Percentiles rank a stretch among this genome's conserved stretches.
Conservation (phyloP, 1,284 basidiomycete genomes). For the Earliella scabrosa region DNA sequence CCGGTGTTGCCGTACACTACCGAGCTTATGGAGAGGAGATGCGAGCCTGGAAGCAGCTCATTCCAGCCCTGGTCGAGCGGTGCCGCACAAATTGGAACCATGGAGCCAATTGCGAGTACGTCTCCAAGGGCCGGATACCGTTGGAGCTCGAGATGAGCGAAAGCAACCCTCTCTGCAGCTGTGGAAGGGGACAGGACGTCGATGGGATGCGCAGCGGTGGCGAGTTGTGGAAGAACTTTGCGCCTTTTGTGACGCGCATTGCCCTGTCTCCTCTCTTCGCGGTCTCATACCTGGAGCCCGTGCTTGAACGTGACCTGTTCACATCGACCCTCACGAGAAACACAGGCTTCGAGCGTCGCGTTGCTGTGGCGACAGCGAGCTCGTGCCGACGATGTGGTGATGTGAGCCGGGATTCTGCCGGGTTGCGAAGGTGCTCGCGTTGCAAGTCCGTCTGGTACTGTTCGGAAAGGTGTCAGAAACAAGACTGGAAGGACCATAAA, state of each 20-base stretch:
- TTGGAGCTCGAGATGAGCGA: constrained; percentile 32
- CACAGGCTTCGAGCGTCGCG: constrained; percentile 17
- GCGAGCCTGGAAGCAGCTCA: constrained; percentile 48
- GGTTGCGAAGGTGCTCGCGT: constrained; percentile 30
- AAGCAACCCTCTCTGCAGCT: constrained; percentile 49
- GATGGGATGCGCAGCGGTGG: constrained; percentile 33
- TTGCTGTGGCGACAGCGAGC: constrained; percentile 38
- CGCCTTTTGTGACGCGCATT: constrained; percentile 46
- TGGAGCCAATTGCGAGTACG: constrained; percentile 48
- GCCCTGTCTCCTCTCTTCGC: constrained; percentile 55
- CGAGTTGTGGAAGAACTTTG: constrained; percentile 37
- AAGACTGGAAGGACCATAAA: constrained; percentile 50
- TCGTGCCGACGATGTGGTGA: constrained; percentile 29
- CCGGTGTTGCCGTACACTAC: constrained; percentile 16
- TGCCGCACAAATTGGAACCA: constrained; percentile 55
- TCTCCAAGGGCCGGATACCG: constrained; percentile 33
- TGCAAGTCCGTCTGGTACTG: constrained; percentile 48
- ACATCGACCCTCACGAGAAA: too few species aligned
- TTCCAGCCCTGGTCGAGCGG: constrained; percentile 53
- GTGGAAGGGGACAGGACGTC: constrained; percentile 48
- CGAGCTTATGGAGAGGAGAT: constrained; percentile 34
- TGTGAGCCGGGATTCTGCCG: neutral
- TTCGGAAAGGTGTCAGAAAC: constrained; percentile 46
- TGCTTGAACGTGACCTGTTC: constrained; percentile 9
- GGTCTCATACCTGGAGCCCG: constrained; percentile 45